These are phyloP conservation scores for Penicillium goetzii DNA, from an alignment of 495 filamentous ascomycete species.

Conservation along the genomic window DNA sequence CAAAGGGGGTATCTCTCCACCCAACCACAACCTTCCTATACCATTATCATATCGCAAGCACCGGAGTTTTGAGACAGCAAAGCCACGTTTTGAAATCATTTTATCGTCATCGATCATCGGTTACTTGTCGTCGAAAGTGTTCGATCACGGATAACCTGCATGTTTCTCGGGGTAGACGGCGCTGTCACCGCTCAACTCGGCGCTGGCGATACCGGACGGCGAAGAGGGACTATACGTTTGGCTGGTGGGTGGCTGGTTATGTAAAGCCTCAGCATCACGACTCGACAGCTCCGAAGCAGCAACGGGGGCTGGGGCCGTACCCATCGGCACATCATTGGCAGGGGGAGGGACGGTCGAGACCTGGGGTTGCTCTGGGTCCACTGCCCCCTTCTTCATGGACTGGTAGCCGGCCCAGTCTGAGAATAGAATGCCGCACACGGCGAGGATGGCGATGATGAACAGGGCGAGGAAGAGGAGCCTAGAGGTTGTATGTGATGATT, in stretches of 20 bases:
- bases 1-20: constrained; percentile 6
- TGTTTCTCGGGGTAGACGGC: constrained; percentile 9
- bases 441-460: constrained; percentile 33
- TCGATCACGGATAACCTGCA: constrained; percentile 11
- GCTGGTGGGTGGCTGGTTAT: constrained; percentile 27
- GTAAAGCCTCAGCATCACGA: constrained; percentile 28
- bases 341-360: constrained; percentile 5
- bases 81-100: neutral
- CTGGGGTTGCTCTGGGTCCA: neutral
- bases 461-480: constrained; percentile 39
- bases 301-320: constrained; percentile 21
- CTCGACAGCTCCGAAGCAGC: constrained; percentile 19
- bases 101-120: neutral
- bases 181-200: constrained; percentile 19
- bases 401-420: constrained; percentile 35
- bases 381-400: constrained; percentile 23
- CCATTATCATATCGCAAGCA: neutral
- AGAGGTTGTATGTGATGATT: neutral
- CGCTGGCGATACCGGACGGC: constrained; percentile 16
- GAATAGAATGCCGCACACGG: constrained; percentile 33
- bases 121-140: neutral
- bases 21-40: neutral
- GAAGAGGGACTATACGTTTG: constrained; percentile 22
- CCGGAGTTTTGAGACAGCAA: neutral
- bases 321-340: constrained; percentile 25